These are phyloP conservation scores for Corymbia maculata DNA, from an alignment of 345 rosid species.

Conservation along the genomic window DNA sequence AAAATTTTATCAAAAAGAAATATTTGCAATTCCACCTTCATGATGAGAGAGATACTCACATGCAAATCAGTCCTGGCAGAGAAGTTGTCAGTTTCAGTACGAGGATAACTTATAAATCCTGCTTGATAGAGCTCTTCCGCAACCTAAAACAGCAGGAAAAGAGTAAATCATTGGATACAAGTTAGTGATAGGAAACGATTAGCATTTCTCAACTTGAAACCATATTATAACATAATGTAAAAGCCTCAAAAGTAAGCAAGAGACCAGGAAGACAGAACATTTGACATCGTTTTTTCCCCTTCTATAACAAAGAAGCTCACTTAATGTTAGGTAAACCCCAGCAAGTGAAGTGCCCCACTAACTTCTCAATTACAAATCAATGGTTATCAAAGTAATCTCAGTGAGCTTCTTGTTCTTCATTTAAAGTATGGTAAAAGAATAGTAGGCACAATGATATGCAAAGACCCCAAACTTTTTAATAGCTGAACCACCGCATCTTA, in stretches of 20 bases:
- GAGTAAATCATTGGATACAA: neutral
- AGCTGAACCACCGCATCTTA: neutral
- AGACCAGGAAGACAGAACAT: neutral
- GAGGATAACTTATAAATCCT: slow-evolving; percentile 97
- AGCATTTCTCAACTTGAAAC: neutral
- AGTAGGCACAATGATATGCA: neutral
- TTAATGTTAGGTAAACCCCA: neutral
- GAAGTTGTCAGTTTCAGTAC: slow-evolving; percentile 92
- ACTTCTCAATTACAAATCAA: neutral
- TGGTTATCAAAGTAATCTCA: neutral
- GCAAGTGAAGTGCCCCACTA: neutral
- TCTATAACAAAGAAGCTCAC: neutral
- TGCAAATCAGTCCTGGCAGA: slow-evolving; percentile 84
- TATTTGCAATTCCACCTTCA: neutral
- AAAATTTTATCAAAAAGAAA: neutral
- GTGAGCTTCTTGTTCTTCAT: neutral
- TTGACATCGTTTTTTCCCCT: neutral
- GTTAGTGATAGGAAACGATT: neutral
- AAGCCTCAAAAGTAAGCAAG: neutral
- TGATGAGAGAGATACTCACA: slow-evolving; percentile 37
- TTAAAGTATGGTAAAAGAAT: neutral
- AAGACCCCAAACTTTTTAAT: neutral
- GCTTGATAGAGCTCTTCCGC: slow-evolving; percentile 97
- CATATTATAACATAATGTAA: neutral
- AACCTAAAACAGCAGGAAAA: slow-evolving; percentile 41